Evolutionary conservation across 257 asterid species (phyloP), one percentile per base, ranked within the genome.

Genomic region (Primulina huaijiensis): DNA sequence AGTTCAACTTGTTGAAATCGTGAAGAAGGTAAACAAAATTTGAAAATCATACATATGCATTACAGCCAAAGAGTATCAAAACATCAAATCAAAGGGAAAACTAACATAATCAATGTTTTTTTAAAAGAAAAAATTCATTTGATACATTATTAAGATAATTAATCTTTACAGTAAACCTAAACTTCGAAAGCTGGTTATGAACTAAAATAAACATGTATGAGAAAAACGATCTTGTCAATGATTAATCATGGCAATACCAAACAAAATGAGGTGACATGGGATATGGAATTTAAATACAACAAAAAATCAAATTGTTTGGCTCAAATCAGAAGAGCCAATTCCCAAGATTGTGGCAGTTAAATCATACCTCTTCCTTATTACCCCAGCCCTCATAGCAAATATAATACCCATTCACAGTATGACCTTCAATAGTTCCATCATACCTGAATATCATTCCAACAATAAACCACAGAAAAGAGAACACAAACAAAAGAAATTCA

Each of bases 371-470:
- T 83, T 94, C 99, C 83, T 66, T 86, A 82, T 94, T 94, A 58
- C 98, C 99, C 97, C 97, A 94, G 68, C 79, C 98, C 76, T 85
- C 81, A 76, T 91, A 94, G 78, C 75, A 34, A 70, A 94, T 89
- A 71, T 74, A 77, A 77, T 91, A 94, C 20, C 99, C 99, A 77
- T 86, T 94, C 62, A 87, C 84, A 68, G 98, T 86, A 74, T 69
- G 93, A 2, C 90, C 87, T 77, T 91, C 96, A 71, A 94, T 60
- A 77, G 90, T 88, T 73, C 85, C 99, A 40, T 88, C 86, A 77
- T 91, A 94, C 99, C 99, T 94, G 88, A 74, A 85, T 62, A 82
- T 61, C 86, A 86, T 87, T 79, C 87, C 70, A 82, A 12, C 57
- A 82, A 82, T 89, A 86, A 91, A 82, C 77, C 81, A 80, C 73